Evolutionary conservation across 352 stramenopile species (phyloP), one percentile per base, ranked within the genome.

Genomic region (Nothophytophthora sp.): DNA sequence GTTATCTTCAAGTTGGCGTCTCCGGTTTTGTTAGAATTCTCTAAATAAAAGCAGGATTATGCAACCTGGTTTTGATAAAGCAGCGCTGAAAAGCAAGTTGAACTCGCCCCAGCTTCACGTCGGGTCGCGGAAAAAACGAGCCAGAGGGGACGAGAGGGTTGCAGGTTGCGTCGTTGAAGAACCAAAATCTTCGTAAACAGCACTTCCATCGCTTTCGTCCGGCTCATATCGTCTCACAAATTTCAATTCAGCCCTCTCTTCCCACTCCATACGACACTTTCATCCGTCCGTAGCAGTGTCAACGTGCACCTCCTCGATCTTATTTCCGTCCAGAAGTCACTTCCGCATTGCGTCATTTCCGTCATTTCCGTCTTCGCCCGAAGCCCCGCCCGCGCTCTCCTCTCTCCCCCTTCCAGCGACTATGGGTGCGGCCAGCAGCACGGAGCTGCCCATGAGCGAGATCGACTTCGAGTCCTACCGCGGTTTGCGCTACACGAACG

Each of bases 111-210:
- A n/a, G n/a, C n/a, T n/a, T n/a, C n/a, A n/a, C n/a, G 20, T n/a
- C 20, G 18, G 11, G 41, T 35, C 30, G 35, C 13, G 24, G 38
- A 29, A 57, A 46, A 45, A 55, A 43, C 27, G 37, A n/a, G 23
- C 37, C 22, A 12, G 36, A 30, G 16, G 7, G n/a, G 43, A 34
- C 36, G 34, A 30, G 40, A 29, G 23, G n/a, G 34, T 28, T 41
- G 38, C 41, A 32, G 42, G 45, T 24, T 16, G 28, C 18, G 30
- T 24, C 18, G 36, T 22, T 28, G 23, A 2, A 27, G n/a, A 25
- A 50, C n/a, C n/a, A 44, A 53, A 50, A 63, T 68, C 54, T 68
- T 68, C 23, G 41, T 60, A 46, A 63, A 56, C 47, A 62, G n/a
- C n/a, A n/a, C n/a, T n/a, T n/a, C n/a, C n/a, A n/a, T n/a, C n/a